Percentiles rank a stretch among this genome's conserved stretches.
These are phyloP conservation scores for Trametes cinnabarina DNA, from an alignment of 768 basidiomycete genomes.

Conservation along the genomic window DNA sequence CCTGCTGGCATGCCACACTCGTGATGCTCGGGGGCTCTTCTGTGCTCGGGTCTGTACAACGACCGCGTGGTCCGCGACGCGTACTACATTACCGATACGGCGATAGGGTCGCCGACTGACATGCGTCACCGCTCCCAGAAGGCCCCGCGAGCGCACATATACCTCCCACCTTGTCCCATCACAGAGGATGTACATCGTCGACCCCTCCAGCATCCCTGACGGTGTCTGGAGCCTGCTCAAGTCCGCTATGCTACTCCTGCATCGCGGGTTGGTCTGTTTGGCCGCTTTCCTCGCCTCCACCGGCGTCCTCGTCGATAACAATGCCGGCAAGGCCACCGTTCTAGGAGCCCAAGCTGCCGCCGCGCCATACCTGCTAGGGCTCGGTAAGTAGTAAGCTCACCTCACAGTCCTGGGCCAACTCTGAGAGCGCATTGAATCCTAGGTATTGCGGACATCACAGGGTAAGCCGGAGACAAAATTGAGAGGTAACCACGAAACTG, in stretches of 20 bases:
- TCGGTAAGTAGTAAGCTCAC: slow-evolving; percentile 41
- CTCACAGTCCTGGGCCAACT: neutral
- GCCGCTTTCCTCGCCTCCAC: slow-evolving; percentile 21
- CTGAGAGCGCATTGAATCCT: neutral
- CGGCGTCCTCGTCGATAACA: slow-evolving; percentile 7
- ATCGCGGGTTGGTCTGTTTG: slow-evolving; percentile 19
- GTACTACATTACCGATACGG: slow-evolving; percentile 1
- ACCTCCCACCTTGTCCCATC: neutral
- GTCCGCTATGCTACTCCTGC: slow-evolving; percentile 17
- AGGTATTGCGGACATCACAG: slow-evolving; percentile 76
- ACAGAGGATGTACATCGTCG: slow-evolving; percentile 19
- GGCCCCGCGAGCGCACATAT: slow-evolving; percentile 1
- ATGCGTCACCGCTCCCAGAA: neutral
- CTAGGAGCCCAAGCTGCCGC: slow-evolving; percentile 33
- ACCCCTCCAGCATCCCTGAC: slow-evolving; percentile 17
- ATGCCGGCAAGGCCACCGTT: neutral
- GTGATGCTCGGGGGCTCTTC: neutral
- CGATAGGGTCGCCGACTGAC: slow-evolving; percentile 1
- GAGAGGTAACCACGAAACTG: neutral
- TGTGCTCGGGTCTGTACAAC: neutral
- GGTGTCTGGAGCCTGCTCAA: slow-evolving; percentile 24
- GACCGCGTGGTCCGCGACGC: slow-evolving; percentile 6
- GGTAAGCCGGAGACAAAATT: slow-evolving; percentile 39
- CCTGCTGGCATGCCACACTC: neutral
- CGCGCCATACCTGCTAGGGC: slow-evolving; percentile 52